These are phyloP conservation scores for Trichosporon inkin DNA, from an alignment of 1,284 basidiomycete genomes.

Conservation along the genomic window DNA sequence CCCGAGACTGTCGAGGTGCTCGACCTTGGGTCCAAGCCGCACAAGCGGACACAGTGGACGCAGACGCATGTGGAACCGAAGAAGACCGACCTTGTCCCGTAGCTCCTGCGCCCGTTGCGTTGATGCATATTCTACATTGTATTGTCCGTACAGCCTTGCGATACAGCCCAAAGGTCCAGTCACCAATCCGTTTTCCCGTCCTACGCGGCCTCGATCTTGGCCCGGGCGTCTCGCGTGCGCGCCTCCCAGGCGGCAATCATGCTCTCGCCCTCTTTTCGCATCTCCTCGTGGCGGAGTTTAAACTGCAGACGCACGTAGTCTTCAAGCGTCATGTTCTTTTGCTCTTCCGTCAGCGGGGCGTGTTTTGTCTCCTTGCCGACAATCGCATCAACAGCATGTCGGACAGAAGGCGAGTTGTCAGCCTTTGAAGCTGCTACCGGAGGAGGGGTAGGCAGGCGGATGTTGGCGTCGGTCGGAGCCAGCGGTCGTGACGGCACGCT, in stretches of 20 bases:
- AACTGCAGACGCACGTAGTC: slow-evolving; percentile 22
- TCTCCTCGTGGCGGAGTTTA: slow-evolving; percentile 7
- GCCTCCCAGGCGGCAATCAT: slow-evolving; percentile 64
- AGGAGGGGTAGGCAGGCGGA: slow-evolving; percentile 23
- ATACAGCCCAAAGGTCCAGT: neutral
- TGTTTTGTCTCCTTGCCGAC: slow-evolving; percentile 13
- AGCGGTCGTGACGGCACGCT: slow-evolving; percentile 14
- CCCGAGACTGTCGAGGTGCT: slow-evolving; percentile 41
- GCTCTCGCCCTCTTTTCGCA: slow-evolving; percentile 51
- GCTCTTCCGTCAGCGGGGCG: slow-evolving; percentile 9
- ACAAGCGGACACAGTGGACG: slow-evolving; percentile 37
- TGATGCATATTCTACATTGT: slow-evolving; percentile 6
- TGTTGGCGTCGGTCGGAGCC: slow-evolving; percentile 34
- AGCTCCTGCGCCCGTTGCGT: neutral
- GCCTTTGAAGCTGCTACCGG: slow-evolving; percentile 3
- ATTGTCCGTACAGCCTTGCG: neutral
- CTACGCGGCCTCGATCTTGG: slow-evolving; percentile 3
- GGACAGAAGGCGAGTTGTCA: slow-evolving; percentile 7
- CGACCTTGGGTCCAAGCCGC: slow-evolving; percentile 44
- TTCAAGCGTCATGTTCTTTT: slow-evolving; percentile 21
- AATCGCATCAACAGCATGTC: slow-evolving; percentile 16
- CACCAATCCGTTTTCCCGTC: neutral
- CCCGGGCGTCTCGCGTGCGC: slow-evolving; percentile 9
- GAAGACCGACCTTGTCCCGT: neutral
- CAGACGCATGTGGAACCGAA: neutral